These are phyloP conservation scores for Epithele typhae DNA, from an alignment of 768 basidiomycete genomes.

Conservation along the genomic window DNA sequence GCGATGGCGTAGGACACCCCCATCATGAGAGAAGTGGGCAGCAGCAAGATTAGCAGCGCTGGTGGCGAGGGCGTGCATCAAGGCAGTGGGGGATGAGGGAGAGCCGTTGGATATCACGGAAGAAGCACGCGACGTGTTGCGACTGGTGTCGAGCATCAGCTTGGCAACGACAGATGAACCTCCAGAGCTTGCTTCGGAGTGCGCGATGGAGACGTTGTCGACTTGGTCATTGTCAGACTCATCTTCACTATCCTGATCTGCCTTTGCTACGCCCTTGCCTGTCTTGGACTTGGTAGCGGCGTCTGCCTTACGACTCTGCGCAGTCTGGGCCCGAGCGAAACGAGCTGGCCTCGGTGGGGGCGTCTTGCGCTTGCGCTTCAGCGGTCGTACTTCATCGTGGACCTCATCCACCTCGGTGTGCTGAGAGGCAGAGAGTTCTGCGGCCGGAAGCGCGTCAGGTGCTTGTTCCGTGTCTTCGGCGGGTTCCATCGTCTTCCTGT, in stretches of 20 bases:
- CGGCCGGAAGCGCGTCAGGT: too few relatives aligned
- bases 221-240: too few relatives aligned
- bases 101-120: constrained; percentile 40
- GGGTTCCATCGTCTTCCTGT: background rate
- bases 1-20: constrained; percentile 25
- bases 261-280: constrained; percentile 22
- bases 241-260: constrained; percentile 9
- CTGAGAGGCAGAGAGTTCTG: background rate
- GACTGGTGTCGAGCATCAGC: constrained; percentile 27
- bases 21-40: constrained; percentile 24
- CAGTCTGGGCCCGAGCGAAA: constrained; percentile 14
- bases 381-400: constrained; percentile 1
- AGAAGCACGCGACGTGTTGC: constrained; percentile 32
- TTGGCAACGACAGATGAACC: constrained; percentile 37
- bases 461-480: too few relatives aligned
- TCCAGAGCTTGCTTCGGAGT: constrained; percentile 24
- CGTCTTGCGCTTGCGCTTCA: constrained; percentile 25
- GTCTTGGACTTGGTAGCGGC: constrained; percentile 4
- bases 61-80: constrained; percentile 6
- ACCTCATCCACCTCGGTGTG: background rate
- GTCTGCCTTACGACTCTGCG: background rate
- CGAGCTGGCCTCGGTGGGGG: constrained; percentile 12
- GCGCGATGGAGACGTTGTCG: constrained; percentile 11
- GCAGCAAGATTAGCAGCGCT: constrained; percentile 2
- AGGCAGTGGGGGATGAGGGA: constrained; percentile 20